Evolutionary conservation across 1,284 basidiomycete genomes (phyloP).

Genomic region (Vanrija pseudolonga): DNA sequence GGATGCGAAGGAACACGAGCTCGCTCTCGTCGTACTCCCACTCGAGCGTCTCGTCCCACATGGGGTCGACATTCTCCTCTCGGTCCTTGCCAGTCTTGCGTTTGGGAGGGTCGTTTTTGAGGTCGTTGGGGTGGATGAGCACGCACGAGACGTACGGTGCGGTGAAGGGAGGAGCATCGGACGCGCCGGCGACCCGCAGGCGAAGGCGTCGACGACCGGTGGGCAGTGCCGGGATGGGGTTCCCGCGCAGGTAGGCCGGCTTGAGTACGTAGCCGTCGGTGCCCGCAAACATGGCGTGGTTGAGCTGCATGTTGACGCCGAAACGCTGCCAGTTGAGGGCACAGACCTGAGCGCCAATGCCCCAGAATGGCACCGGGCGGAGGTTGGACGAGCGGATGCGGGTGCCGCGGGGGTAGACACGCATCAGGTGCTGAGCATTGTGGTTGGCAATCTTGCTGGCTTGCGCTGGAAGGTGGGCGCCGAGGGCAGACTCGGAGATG

Average conservation of each 20-base stretch:
- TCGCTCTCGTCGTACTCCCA: slow-evolving; percentile 61
- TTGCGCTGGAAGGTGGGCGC: slow-evolving; percentile 4
- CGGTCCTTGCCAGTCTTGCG: slow-evolving; percentile 15
- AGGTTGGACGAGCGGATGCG: slow-evolving; percentile 83
- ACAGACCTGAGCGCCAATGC: slow-evolving; percentile 82
- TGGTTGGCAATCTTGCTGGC: slow-evolving; percentile 60
- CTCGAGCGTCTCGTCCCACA: slow-evolving; percentile 71
- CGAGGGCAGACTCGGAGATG: slow-evolving; percentile 14
- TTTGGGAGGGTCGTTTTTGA: slow-evolving; percentile 12
- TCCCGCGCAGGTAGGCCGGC: slow-evolving; percentile 52
- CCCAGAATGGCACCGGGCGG: slow-evolving; percentile 86
- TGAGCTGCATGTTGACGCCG: slow-evolving; percentile 65
- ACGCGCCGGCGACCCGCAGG: slow-evolving; percentile 12
- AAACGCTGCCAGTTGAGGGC: slow-evolving; percentile 98
- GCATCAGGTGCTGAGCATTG: slow-evolving; percentile 75
- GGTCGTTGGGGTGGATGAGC: slow-evolving; percentile 14
- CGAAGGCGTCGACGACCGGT: slow-evolving; percentile 1
- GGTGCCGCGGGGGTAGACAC: slow-evolving; percentile 84
- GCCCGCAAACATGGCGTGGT: slow-evolving; percentile 86
- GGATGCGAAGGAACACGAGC: slow-evolving; percentile 16
- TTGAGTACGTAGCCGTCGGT: slow-evolving; percentile 87
- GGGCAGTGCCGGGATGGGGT: background rate
- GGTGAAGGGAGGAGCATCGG: slow-evolving; percentile 2
- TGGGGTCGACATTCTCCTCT: slow-evolving; percentile 50
- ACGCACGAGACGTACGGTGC: slow-evolving; percentile 17